These are phyloP conservation scores for Trichoderma orchidacearum DNA, from an alignment of 495 filamentous ascomycete genomes.

Conservation along the genomic window DNA sequence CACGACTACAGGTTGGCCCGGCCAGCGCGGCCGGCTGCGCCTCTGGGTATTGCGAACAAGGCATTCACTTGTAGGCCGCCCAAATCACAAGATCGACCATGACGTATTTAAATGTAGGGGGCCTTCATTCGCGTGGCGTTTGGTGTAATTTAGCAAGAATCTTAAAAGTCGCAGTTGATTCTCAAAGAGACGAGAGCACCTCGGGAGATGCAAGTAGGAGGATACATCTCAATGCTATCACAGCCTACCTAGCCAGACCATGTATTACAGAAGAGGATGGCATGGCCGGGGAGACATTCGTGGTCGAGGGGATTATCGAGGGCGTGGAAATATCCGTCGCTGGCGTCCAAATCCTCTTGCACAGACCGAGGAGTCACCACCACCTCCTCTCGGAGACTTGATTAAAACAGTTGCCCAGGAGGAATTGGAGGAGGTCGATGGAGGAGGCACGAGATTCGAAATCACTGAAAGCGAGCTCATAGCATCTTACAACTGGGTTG, in stretches of 20 bases:
- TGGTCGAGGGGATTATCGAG: neutral
- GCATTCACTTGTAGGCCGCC: no score
- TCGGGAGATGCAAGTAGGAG: neutral
- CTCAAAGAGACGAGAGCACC: no score
- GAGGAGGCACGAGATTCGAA: neutral
- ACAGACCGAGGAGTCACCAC: neutral
- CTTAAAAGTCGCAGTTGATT: no score
- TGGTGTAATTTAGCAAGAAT: no score
- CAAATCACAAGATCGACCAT: no score
- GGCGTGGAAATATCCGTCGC: no score
- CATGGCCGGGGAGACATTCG: neutral
- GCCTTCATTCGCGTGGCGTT: no score
- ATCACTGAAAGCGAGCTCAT: slow-evolving; percentile 4
- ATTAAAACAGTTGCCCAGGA: neutral
- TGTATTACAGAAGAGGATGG: neutral
- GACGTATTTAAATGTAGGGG: no score
- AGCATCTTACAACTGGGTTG: slow-evolving; percentile 13
- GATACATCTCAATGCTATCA: neutral
- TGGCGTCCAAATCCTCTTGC: neutral
- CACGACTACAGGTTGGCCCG: no score
- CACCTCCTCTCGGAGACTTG: neutral
- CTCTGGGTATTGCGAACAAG: no score
- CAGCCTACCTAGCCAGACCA: no score
- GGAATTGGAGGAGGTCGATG: neutral
- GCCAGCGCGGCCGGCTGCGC: no score